Evolutionary conservation across 495 filamentous ascomycete genomes (phyloP), one percentile per base, ranked within the genome.

Genomic region (Margaritispora aquatica): DNA sequence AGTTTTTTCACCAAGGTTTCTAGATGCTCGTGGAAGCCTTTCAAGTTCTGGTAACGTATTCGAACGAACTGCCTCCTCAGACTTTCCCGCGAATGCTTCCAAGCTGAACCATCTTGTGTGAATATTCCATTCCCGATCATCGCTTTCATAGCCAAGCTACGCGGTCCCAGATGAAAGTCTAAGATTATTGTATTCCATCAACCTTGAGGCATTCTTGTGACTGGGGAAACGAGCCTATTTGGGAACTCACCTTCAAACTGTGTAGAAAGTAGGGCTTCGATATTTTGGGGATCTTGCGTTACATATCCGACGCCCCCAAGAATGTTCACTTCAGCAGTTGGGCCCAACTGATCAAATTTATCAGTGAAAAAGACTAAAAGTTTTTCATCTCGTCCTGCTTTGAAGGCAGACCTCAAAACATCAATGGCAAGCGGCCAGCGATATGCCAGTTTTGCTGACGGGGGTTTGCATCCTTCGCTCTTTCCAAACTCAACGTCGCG

Each of bases 101-200:
- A 92, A 9, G 66, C 67, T 11, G 72, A 69, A 17, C 88, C 88
- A 61, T 88, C 82, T 4, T 76, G 74, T 1, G 82, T 85, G 66
- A 92, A 92, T 58, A 92, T 85, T 26, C 88, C 88, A 22, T 80
- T 63, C 10, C 88, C 88, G 2, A 90, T 66, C 2, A 90, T 62
- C 0, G 82, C n/a, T n/a, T n/a, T n/a, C n/a, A n/a, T n/a, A n/a
- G n/a, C n/a, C n/a, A n/a, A n/a, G n/a, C n/a, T n/a, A n/a, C n/a
- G n/a, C n/a, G n/a, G n/a, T n/a, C n/a, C n/a, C n/a, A n/a, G n/a
- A n/a, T n/a, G n/a, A n/a, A n/a, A n/a, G n/a, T n/a, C n/a, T n/a
- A n/a, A n/a, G n/a, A n/a, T n/a, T n/a, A n/a, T n/a, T n/a, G n/a
- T n/a, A n/a, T n/a, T n/a, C n/a, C n/a, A n/a, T n/a, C n/a, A n/a